Conservation (phyloP, 305 asterid species). For the Solanum aculeatissimum region DNA sequence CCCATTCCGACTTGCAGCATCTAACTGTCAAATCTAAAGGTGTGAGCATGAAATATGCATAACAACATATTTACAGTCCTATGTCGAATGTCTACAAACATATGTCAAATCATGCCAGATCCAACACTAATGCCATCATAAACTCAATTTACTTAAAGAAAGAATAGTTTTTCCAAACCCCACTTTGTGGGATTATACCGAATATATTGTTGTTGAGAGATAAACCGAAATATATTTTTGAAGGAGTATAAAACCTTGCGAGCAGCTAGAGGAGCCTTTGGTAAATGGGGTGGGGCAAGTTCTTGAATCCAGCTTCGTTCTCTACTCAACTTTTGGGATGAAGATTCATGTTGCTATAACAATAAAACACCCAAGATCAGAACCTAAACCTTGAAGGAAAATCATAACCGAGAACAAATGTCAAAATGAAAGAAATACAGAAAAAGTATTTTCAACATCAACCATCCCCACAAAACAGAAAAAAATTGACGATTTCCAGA, state of each 20-base stretch:
- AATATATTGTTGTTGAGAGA: neutral
- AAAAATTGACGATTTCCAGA: neutral
- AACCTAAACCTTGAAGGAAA: neutral
- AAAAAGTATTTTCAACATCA: neutral
- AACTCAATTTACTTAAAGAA: neutral
- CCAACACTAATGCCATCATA: neutral
- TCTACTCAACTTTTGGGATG: slow-evolving; percentile 45
- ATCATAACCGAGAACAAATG: neutral
- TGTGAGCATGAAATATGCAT: slow-evolving; percentile 63
- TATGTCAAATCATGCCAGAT: neutral
- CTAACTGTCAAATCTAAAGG: slow-evolving; percentile 84
- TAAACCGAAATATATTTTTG: neutral
- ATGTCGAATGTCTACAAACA: neutral
- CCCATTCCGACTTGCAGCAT: slow-evolving; percentile 30
- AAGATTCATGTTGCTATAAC: slow-evolving; percentile 61
- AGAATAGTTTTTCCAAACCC: neutral
- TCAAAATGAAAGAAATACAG: neutral
- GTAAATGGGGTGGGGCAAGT: slow-evolving; percentile 33
- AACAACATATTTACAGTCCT: slow-evolving; percentile 19
- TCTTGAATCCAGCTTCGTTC: slow-evolving; percentile 54
- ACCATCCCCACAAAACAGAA: neutral
- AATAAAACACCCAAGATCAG: slow-evolving; percentile 25
- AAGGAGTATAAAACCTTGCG: slow-evolving; percentile 47
- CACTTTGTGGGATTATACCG: neutral
- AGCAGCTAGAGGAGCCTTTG: slow-evolving; percentile 35